Evolutionary conservation across 1,139 yeast genomes (phyloP).

Genomic region (Geotrichum candidum): DNA sequence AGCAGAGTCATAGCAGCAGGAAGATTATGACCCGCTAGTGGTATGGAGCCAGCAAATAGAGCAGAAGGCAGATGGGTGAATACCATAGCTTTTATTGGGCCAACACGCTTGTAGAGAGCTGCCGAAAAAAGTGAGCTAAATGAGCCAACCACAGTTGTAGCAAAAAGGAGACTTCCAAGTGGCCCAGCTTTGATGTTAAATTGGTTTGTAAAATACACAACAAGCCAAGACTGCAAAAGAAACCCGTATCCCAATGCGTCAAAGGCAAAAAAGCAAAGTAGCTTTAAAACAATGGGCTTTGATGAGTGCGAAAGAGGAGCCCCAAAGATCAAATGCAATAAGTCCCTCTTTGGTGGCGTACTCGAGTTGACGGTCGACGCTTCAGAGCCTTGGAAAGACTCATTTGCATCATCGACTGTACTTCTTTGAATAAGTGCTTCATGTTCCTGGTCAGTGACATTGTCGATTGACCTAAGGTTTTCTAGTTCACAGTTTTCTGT

Average conservation of each 20-base stretch:
- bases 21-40: constrained; percentile 33
- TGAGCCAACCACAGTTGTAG: constrained; percentile 55
- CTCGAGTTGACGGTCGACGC: background rate
- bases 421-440: constrained; percentile 2
- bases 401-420: background rate
- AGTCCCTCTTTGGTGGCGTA: background rate
- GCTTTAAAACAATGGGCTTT: constrained; percentile 28
- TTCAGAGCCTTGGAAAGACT: background rate
- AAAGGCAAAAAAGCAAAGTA: constrained; percentile 53
- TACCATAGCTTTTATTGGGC: constrained; percentile 74
- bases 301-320: constrained; percentile 20
- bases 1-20: constrained; percentile 37
- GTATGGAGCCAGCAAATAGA: constrained; percentile 51
- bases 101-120: constrained; percentile 55
- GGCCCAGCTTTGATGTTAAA: constrained; percentile 31
- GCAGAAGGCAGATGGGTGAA: constrained; percentile 79
- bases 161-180: constrained; percentile 52
- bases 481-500: constrained; percentile 50
- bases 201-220: constrained; percentile 54
- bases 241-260: constrained; percentile 87
- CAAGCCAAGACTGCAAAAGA: constrained; percentile 85
- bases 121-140: constrained; percentile 67
- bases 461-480: constrained; percentile 1
- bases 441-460: background rate
- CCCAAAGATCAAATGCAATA: constrained; percentile 16